Evolutionary conservation across 192 early-diverging fungal species (phyloP).

Genomic region (Mortierella antarctica): DNA sequence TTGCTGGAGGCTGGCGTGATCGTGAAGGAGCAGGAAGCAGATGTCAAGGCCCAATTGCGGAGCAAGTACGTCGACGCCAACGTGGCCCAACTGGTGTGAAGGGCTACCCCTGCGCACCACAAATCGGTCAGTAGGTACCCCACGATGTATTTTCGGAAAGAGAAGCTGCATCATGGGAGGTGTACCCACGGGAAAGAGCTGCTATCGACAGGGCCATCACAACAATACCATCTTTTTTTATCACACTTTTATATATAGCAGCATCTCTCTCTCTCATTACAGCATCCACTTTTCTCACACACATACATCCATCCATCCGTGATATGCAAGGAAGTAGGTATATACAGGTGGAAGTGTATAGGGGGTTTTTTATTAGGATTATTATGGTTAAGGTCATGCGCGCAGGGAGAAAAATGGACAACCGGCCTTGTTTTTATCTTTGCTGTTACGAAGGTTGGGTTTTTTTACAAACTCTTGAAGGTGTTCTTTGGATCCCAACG

Average conservation of each 20-base stretch:
- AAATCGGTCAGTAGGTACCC: background rate
- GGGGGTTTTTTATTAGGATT: background rate
- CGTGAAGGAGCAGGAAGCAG: conserved; percentile 27
- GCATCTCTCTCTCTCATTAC: too few species aligned
- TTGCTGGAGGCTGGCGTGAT: conserved; percentile 70
- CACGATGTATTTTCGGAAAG: too few species aligned
- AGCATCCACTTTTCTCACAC: too few species aligned
- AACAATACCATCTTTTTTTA: background rate
- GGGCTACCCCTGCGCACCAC: background rate
- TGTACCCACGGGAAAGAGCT: too few species aligned
- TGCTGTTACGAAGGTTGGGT: background rate
- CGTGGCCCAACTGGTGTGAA: conserved; percentile 21
- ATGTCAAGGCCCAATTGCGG: conserved; percentile 19
- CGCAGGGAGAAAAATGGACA: too few species aligned
- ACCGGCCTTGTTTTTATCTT: background rate
- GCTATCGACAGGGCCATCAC: background rate
- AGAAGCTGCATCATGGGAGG: too few species aligned
- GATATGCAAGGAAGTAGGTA: too few species aligned
- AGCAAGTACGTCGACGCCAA: conserved; percentile 32
- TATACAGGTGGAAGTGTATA: background rate
- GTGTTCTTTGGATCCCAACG: conserved; percentile 49
- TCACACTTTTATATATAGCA: background rate
- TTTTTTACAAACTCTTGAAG: conserved; percentile 47
- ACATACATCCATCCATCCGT: too few species aligned
- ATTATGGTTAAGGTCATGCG: too few species aligned